Evolutionary conservation across 2,329 filamentous ascomycete genomes (phyloP).

Genomic region (Sporothrix pallida): DNA sequence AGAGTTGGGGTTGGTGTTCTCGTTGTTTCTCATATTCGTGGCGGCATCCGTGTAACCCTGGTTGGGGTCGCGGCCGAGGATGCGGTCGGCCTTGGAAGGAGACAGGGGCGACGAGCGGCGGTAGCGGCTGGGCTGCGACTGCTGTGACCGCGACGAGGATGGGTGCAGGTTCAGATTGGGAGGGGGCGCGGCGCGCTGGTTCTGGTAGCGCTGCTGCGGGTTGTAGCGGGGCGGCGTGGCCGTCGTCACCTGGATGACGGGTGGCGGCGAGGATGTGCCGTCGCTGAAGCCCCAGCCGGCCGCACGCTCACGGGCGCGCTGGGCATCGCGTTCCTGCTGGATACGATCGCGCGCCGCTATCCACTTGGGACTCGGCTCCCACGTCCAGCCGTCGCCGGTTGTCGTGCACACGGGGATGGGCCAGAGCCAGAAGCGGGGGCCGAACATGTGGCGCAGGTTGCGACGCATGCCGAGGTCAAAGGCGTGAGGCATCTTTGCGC

Average conservation of each 20-base stretch:
- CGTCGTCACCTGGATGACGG: slow-evolving; percentile 22
- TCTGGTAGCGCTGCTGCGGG: slow-evolving; percentile 17
- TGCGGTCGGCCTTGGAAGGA: slow-evolving; percentile 60
- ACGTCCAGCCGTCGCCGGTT: slow-evolving; percentile 89
- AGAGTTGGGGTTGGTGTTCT: slow-evolving; percentile 43
- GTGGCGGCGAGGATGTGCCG: slow-evolving; percentile 36
- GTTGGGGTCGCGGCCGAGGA: slow-evolving; percentile 63
- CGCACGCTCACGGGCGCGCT: slow-evolving; percentile 66
- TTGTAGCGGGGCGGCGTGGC: slow-evolving; percentile 24
- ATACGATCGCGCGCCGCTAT: slow-evolving; percentile 70
- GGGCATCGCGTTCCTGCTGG: slow-evolving; percentile 61
- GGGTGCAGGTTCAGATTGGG: not conserved
- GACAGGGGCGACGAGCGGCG: slow-evolving; percentile 19
- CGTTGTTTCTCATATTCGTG: slow-evolving; percentile 6
- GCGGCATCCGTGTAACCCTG: slow-evolving; percentile 55
- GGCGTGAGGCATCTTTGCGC: slow-evolving; percentile 84
- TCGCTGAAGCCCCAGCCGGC: slow-evolving; percentile 67
- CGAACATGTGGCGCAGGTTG: slow-evolving; percentile 84
- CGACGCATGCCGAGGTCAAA: slow-evolving; percentile 86
- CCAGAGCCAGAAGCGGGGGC: slow-evolving; percentile 75
- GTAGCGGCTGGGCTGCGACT: slow-evolving; percentile 30
- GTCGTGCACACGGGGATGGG: slow-evolving; percentile 81
- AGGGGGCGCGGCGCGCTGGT: not conserved
- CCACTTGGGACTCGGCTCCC: slow-evolving; percentile 87
- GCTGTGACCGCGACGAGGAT: not conserved